Percentiles rank a stretch among this genome's conserved stretches.
Conservation (phyloP, 768 basidiomycete genomes). For the Suillus decipiens region DNA sequence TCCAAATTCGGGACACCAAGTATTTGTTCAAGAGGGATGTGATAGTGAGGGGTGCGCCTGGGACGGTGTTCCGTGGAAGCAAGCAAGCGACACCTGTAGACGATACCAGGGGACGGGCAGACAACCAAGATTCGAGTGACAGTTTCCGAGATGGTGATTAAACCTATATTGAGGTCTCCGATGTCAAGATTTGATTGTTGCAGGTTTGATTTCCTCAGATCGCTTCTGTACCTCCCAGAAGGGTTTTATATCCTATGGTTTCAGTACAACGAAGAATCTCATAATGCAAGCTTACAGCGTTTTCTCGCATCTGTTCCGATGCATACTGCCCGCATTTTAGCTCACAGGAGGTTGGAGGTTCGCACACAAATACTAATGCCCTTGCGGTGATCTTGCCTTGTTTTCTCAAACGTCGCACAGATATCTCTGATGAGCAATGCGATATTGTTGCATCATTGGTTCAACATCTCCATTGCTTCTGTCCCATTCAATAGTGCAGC, state of each 20-base stretch:
- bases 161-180: background rate
- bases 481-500: too few species aligned
- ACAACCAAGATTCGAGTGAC: background rate
- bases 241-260: background rate
- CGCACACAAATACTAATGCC: too few species aligned
- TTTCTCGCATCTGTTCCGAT: background rate
- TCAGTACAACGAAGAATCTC: background rate
- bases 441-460: too few species aligned
- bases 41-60: conserved; percentile 42
- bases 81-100: conserved; percentile 19
- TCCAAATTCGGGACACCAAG: conserved; percentile 35
- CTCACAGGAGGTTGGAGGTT: too few species aligned
- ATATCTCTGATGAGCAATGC: too few species aligned
- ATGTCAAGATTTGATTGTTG: background rate
- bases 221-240: background rate
- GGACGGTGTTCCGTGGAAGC: conserved; percentile 37
- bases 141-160: background rate
- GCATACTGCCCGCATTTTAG: too few species aligned
- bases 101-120: conserved; percentile 12
- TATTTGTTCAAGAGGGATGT: conserved; percentile 44
- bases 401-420: background rate
- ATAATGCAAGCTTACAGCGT: background rate
- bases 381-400: background rate
- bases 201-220: background rate
- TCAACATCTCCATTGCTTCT: too few species aligned